Evolutionary conservation across 176 grass and related monocot genomes (phyloP).

Genomic region (Avena sativa): DNA sequence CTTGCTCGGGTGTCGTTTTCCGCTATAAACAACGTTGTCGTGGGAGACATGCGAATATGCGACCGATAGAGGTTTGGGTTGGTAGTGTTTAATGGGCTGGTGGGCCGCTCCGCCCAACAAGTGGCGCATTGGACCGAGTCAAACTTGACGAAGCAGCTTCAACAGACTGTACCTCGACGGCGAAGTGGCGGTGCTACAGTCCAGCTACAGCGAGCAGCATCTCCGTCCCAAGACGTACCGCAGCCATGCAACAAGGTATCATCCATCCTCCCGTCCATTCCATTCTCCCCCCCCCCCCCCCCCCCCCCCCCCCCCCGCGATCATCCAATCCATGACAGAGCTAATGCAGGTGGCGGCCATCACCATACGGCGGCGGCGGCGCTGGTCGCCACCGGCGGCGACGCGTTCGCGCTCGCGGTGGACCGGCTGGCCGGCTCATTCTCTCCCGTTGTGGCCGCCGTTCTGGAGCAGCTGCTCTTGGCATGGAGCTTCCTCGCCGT

Average conservation of each 20-base stretch:
- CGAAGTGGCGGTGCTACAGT: not conserved
- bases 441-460: not conserved
- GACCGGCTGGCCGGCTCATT: not conserved
- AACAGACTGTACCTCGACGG: not conserved
- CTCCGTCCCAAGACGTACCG: not conserved
- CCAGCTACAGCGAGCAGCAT: not conserved
- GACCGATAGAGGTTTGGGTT: not conserved
- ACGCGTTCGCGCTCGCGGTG: not conserved
- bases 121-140: not conserved
- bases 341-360: conserved; percentile 8
- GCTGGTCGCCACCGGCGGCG: too few species aligned
- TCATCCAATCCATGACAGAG: not conserved
- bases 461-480: conserved; percentile 34
- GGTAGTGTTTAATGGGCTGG: not conserved
- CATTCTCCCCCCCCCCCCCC: too few species aligned
- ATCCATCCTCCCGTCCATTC: not conserved
- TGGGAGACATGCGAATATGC: not conserved
- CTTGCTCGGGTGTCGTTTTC: not conserved
- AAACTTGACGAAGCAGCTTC: not conserved
- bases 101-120: not conserved
- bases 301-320: too few species aligned
- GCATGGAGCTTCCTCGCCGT: conserved; percentile 49
- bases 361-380: not conserved
- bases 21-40: not conserved
- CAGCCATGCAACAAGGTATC: conserved; percentile 4